These are phyloP conservation scores for Fusarium citri DNA, from an alignment of 2,329 filamentous ascomycete genomes.

Conservation along the genomic window DNA sequence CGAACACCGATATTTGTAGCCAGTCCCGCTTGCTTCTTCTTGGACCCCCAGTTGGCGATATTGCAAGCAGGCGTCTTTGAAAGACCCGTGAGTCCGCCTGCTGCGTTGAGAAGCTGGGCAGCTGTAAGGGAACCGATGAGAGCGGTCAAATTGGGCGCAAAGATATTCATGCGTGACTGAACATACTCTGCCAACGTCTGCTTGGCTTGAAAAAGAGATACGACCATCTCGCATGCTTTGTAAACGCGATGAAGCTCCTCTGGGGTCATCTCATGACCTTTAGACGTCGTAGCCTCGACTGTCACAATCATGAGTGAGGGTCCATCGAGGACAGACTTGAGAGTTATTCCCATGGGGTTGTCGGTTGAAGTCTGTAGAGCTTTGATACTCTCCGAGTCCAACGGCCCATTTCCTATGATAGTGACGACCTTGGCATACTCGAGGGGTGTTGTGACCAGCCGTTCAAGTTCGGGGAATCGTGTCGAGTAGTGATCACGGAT, in stretches of 20 bases:
- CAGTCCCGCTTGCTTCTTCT: conserved; percentile 84
- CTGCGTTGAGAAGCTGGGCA: conserved; percentile 94
- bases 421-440: conserved; percentile 96
- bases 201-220: conserved; percentile 90
- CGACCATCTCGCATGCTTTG: conserved; percentile 85
- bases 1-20: conserved; percentile 92
- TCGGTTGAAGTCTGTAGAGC: conserved; percentile 79
- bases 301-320: conserved; percentile 96
- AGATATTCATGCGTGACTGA: conserved; percentile 95
- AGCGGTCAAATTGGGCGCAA: conserved; percentile 91
- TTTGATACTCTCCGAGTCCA: conserved; percentile 85
- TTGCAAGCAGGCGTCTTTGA: conserved; percentile 96
- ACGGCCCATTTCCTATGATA: conserved; percentile 90
- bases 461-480: conserved; percentile 92
- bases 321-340: conserved; percentile 86
- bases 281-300: conserved; percentile 91
- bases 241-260: conserved; percentile 79
- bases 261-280: conserved; percentile 80
- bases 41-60: conserved; percentile 88
- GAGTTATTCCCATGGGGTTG: conserved; percentile 79
- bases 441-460: conserved; percentile 87
- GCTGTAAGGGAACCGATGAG: conserved; percentile 93
- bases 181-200: conserved; percentile 91
- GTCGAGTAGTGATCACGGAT: conserved; percentile 95
- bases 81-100: conserved; percentile 87